phyloP scores from a whole-genome alignment of 768 basidiomycete genomes.

The Suillus americanus region DNA sequence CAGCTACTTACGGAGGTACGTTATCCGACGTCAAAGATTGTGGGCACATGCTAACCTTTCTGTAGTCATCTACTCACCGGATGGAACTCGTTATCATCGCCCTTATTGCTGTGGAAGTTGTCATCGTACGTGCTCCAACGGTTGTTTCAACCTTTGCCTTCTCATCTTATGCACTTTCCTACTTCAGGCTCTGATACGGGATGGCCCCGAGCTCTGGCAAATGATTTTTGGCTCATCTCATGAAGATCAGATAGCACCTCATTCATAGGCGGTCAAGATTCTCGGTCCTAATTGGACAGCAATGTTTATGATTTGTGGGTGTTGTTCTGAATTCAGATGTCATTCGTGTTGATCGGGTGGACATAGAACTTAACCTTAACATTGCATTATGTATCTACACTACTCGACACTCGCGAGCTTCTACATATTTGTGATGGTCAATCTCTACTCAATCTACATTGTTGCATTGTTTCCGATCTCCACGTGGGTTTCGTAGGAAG shows the following conservation, averaged over 20 bases:
- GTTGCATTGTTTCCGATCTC: not conserved
- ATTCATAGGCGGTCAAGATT: not conserved
- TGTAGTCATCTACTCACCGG: constrained; percentile 80
- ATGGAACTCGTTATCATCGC: constrained; percentile 97
- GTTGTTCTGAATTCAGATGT: not conserved
- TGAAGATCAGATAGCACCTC: constrained; percentile 7
- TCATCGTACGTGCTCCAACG: constrained; percentile 59
- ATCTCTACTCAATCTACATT: constrained; percentile 3
- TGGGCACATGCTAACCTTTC: constrained; percentile 1
- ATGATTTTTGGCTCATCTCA: constrained; percentile 35
- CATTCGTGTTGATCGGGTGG: not conserved
- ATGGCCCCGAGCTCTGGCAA: constrained; percentile 75
- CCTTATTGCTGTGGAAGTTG: constrained; percentile 93
- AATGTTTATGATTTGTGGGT: not conserved
- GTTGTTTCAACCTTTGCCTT: not conserved
- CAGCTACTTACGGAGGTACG: constrained; percentile 82
- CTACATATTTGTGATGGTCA: not conserved
- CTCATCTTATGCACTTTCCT: constrained; percentile 3
- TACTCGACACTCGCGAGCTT: not conserved
- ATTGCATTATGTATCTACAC: not conserved
- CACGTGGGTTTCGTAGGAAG: not conserved
- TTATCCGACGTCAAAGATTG: not conserved
- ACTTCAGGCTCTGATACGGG: constrained; percentile 67
- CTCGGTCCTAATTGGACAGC: not conserved
- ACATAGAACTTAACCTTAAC: not conserved